Conservation (phyloP, 805 yeast species). For the Myxozyma vanderwaltii region DNA sequence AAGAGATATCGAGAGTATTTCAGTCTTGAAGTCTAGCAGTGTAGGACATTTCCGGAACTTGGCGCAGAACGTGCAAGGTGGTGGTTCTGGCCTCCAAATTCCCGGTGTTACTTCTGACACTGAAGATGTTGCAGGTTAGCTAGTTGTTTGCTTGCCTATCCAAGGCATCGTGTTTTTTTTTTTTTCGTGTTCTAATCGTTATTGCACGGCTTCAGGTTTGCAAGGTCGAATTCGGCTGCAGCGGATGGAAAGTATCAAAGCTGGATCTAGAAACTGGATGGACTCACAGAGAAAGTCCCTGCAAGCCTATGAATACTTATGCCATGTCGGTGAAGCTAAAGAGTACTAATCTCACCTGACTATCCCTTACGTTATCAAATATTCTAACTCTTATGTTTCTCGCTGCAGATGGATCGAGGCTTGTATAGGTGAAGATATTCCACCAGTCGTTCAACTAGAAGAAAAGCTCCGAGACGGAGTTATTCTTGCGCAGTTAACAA, state of each 20-base stretch:
- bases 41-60: constrained; percentile 37
- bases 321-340: constrained; percentile 80
- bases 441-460: constrained; percentile 60
- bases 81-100: constrained; percentile 27
- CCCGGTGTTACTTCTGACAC: constrained; percentile 41
- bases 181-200: background rate
- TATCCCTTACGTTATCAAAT: background rate
- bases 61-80: constrained; percentile 16
- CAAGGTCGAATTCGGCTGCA: constrained; percentile 42
- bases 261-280: constrained; percentile 40
- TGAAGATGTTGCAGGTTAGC: constrained; percentile 39
- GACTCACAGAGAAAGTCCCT: constrained; percentile 48
- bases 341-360: constrained; percentile 37
- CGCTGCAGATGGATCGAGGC: constrained; percentile 63
- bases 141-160: background rate
- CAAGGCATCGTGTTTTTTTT: background rate
- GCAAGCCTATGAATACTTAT: constrained; percentile 73
- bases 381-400: background rate
- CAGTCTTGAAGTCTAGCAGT: constrained; percentile 34
- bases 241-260: constrained; percentile 35
- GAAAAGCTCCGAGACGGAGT: constrained; percentile 82
- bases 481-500: constrained; percentile 74
- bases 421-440: constrained; percentile 59
- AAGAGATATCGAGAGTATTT: constrained; percentile 26
- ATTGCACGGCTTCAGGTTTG: constrained; percentile 35